Evolutionary conservation across 2,329 filamentous ascomycete species (phyloP).

Genomic region (Aspergillus uvarum): DNA sequence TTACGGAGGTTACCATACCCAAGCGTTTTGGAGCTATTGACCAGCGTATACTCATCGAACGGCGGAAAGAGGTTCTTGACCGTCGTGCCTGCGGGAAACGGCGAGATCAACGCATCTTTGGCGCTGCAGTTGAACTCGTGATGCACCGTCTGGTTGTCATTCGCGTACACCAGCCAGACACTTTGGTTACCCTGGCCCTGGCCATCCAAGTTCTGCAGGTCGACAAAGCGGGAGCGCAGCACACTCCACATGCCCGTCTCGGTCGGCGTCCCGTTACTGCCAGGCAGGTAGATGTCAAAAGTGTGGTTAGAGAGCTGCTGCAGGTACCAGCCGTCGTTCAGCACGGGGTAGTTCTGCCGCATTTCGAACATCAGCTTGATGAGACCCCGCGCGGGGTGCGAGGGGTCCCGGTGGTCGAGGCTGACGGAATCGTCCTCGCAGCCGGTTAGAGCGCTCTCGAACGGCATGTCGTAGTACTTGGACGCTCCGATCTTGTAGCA

Average conservation of each 20-base stretch:
- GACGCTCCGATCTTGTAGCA: conserved; percentile 58
- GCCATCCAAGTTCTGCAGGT: conserved; percentile 37
- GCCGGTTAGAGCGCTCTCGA: conserved; percentile 53
- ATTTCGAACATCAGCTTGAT: conserved; percentile 62
- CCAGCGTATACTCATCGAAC: conserved; percentile 55
- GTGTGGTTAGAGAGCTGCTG: conserved; percentile 58
- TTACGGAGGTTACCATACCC: conserved; percentile 24
- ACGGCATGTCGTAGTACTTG: conserved; percentile 58
- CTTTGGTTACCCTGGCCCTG: conserved; percentile 44
- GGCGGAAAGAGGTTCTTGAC: conserved; percentile 64
- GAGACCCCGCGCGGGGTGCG: conserved; percentile 59
- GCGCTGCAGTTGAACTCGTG: conserved; percentile 58
- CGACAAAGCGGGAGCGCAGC: conserved; percentile 50
- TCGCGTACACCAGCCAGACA: conserved; percentile 46
- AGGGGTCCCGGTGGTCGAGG: conserved; percentile 61
- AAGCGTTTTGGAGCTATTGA: conserved; percentile 44
- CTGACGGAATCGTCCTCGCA: conserved; percentile 58
- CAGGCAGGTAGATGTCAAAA: conserved; percentile 49
- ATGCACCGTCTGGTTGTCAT: conserved; percentile 47
- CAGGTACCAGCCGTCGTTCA: conserved; percentile 60
- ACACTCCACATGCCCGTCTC: conserved; percentile 61
- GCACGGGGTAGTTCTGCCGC: conserved; percentile 54
- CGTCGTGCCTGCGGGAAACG: conserved; percentile 53
- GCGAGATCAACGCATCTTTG: conserved; percentile 52
- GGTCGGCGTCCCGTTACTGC: conserved; percentile 52